A percentile compares a stretch with the other conserved stretches of the same genome.
Evolutionary conservation across 129 eudicot genomes (phyloP).

Genomic region (Escallonia herrerae): DNA sequence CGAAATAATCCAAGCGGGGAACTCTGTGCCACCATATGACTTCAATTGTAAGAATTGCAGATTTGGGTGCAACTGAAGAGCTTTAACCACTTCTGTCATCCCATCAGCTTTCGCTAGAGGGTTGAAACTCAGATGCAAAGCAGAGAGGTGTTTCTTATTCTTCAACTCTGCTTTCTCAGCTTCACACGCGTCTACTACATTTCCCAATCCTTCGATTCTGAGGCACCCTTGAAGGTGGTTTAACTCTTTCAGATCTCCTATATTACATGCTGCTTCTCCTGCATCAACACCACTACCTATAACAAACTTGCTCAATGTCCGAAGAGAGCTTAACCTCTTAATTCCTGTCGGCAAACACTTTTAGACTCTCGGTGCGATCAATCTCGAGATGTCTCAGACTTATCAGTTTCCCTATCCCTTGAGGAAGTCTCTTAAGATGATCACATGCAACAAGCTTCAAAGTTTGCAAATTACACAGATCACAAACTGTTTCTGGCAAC

Average conservation of each 20-base stretch:
- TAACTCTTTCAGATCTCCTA: constrained; percentile 20
- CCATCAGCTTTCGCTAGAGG: constrained; percentile 3
- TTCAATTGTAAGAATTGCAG: constrained; percentile 25
- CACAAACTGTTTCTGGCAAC: constrained; percentile 34
- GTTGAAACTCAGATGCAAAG: constrained; percentile 21
- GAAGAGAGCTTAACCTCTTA: constrained; percentile 20
- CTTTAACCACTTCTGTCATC: constrained; percentile 25
- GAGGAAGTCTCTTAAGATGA: constrained; percentile 31
- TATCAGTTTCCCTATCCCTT: constrained; percentile 22
- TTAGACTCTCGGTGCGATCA: constrained; percentile 22
- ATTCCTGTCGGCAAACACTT: constrained; percentile 35
- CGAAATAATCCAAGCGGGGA: constrained; percentile 37
- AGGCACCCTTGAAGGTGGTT: constrained; percentile 29
- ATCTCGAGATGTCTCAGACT: constrained; percentile 46
- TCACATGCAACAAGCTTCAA: constrained; percentile 34
- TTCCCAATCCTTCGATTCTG: constrained; percentile 31
- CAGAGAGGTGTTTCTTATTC: constrained; percentile 17
- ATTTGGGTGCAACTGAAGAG: constrained; percentile 23
- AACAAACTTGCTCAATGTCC: constrained; percentile 35
- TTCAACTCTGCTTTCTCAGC: constrained; percentile 26
- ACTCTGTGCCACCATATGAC: constrained; percentile 19
- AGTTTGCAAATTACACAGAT: constrained; percentile 34
- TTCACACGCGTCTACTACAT: constrained; percentile 20
- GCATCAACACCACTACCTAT: constrained; percentile 8
- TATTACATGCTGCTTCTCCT: constrained; percentile 10